phyloP scores from a whole-genome alignment of 345 rosid species.

The Nasturtium officinale region DNA sequence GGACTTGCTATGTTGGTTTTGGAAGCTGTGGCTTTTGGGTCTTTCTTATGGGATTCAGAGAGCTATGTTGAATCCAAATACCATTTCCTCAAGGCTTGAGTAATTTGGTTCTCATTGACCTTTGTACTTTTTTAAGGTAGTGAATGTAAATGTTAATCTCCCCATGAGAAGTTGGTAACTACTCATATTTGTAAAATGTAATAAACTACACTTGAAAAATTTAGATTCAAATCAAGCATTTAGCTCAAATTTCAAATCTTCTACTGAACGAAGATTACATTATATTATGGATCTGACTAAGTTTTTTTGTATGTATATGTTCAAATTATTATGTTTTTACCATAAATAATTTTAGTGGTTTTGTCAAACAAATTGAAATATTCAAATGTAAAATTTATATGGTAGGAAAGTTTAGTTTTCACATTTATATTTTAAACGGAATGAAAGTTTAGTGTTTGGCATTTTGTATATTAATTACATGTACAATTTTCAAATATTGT shows the following conservation, averaged over 20 bases:
- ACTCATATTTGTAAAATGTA: conserved; percentile 10
- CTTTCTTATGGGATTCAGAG: conserved; percentile 92
- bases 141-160: conserved; percentile 34
- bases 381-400: too few species aligned
- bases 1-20: conserved; percentile 84
- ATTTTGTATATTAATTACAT: too few species aligned
- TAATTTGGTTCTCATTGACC: background rate
- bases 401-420: too few species aligned
- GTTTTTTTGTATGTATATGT: too few species aligned
- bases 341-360: too few species aligned
- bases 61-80: conserved; percentile 80
- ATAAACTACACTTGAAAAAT: conserved; percentile 5
- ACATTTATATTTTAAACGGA: too few species aligned
- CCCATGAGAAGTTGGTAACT: conserved; percentile 20
- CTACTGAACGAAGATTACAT: background rate
- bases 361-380: too few species aligned
- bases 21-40: conserved; percentile 91
- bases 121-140: conserved; percentile 27
- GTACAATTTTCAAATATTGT: too few species aligned
- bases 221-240: background rate
- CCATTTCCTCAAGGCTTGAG: conserved; percentile 65
- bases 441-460: too few species aligned
- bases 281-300: too few species aligned
- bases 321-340: background rate
- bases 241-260: background rate